These are phyloP conservation scores for Paecilomyces variotii DNA, from an alignment of 2,329 filamentous ascomycete genomes.

Conservation along the genomic window DNA sequence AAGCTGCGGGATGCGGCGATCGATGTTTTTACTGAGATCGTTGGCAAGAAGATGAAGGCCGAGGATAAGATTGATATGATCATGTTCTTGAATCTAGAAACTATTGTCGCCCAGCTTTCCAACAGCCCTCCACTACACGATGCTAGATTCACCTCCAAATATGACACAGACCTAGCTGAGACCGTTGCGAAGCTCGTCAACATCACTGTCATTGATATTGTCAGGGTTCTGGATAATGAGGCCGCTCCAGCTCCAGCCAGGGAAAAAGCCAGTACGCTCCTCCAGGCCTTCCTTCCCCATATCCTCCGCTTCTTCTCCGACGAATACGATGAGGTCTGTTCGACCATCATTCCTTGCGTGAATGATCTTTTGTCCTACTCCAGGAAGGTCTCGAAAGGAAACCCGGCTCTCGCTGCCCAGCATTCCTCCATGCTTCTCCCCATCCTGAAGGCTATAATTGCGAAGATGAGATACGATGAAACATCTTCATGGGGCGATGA, in stretches of 20 bases:
- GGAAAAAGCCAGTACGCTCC: slow-evolving; percentile 68
- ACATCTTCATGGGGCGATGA: slow-evolving; percentile 89
- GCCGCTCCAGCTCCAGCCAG: slow-evolving; percentile 53
- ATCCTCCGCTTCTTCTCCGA: slow-evolving; percentile 92
- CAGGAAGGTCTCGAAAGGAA: slow-evolving; percentile 63
- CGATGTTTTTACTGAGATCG: slow-evolving; percentile 90
- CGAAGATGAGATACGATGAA: slow-evolving; percentile 96
- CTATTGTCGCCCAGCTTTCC: slow-evolving; percentile 79
- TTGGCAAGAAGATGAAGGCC: slow-evolving; percentile 95
- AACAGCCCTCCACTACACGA: slow-evolving; percentile 73
- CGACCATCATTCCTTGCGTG: slow-evolving; percentile 85
- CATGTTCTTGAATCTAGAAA: slow-evolving; percentile 75
- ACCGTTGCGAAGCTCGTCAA: slow-evolving; percentile 94
- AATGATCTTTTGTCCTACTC: slow-evolving; percentile 89
- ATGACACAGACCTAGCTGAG: slow-evolving; percentile 93
- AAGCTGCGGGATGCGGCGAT: slow-evolving; percentile 84
- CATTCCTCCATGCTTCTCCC: slow-evolving; percentile 79
- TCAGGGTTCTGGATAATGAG: slow-evolving; percentile 72
- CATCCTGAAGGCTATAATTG: slow-evolving; percentile 83
- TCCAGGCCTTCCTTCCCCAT: slow-evolving; percentile 77
- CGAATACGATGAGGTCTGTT: slow-evolving; percentile 97
- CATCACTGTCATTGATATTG: slow-evolving; percentile 76
- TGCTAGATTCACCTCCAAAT: slow-evolving; percentile 70
- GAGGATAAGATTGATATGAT: slow-evolving; percentile 88
- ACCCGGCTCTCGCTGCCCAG: slow-evolving; percentile 57